phyloP scores from a whole-genome alignment of 805 yeast species.

The Candida nanaspora region DNA sequence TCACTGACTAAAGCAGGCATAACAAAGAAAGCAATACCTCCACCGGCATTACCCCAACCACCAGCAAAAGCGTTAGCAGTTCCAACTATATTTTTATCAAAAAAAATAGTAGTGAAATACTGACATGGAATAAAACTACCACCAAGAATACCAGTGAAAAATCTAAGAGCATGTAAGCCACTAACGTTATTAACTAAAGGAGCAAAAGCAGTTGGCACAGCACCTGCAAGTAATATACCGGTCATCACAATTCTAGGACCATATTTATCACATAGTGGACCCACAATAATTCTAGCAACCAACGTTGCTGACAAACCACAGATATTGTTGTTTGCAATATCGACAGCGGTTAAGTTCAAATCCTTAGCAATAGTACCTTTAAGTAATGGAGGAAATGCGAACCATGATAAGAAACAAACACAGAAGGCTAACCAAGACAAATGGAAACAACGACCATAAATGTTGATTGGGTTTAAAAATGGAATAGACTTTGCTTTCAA shows the following conservation, averaged over 20 bases:
- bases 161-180: conserved; percentile 21
- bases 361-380: conserved; percentile 17
- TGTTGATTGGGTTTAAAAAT: conserved; percentile 17
- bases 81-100: conserved; percentile 23
- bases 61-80: conserved; percentile 25
- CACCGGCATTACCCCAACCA: conserved; percentile 28
- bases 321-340: conserved; percentile 23
- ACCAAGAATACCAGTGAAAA: conserved; percentile 26
- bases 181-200: conserved; percentile 15
- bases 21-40: conserved; percentile 26
- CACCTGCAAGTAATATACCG: conserved; percentile 16
- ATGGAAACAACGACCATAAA: conserved; percentile 19
- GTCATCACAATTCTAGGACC: conserved; percentile 25
- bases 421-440: conserved; percentile 26
- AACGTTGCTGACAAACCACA: conserved; percentile 25
- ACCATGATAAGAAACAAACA: conserved; percentile 25
- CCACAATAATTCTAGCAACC: conserved; percentile 20
- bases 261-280: conserved; percentile 21
- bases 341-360: conserved; percentile 15
- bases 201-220: conserved; percentile 23
- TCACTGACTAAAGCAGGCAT: conserved; percentile 22
- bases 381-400: conserved; percentile 26
- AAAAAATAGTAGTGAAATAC: conserved; percentile 21
- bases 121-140: conserved; percentile 25
- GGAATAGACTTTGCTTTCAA: conserved; percentile 21